Evolutionary conservation across 306 rosid species (phyloP).

Genomic region (Vigna hirtella): DNA sequence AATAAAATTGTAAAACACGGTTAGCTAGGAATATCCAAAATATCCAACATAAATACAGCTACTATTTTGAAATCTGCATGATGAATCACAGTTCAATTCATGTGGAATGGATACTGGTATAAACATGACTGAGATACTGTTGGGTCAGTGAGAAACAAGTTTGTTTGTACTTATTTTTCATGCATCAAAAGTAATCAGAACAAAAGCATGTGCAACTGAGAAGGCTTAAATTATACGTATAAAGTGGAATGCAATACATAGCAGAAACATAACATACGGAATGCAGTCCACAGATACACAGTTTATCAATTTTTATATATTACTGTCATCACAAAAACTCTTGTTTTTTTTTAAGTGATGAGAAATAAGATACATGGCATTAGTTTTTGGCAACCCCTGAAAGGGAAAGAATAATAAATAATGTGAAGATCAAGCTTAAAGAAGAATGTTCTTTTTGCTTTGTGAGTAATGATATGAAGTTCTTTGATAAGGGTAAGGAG

Average conservation of each 20-base stretch:
- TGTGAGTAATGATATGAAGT: neutral
- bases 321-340: neutral
- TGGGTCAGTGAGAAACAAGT: conserved; percentile 17
- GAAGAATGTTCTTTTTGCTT: neutral
- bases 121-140: conserved; percentile 10
- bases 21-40: neutral
- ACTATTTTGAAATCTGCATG: conserved; percentile 5
- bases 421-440: neutral
- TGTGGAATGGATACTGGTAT: neutral
- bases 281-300: too few relatives aligned
- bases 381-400: neutral
- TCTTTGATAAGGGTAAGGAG: neutral
- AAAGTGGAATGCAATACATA: neutral
- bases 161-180: neutral
- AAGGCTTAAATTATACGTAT: neutral
- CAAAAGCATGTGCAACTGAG: conserved; percentile 8
- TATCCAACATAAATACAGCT: neutral
- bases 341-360: neutral
- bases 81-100: neutral
- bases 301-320: neutral
- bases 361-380: neutral
- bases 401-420: neutral
- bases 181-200: neutral
- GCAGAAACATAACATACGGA: neutral
- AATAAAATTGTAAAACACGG: neutral